Evolutionary conservation across 768 basidiomycete species (phyloP).

Genomic region (Kwoniella sp.): DNA sequence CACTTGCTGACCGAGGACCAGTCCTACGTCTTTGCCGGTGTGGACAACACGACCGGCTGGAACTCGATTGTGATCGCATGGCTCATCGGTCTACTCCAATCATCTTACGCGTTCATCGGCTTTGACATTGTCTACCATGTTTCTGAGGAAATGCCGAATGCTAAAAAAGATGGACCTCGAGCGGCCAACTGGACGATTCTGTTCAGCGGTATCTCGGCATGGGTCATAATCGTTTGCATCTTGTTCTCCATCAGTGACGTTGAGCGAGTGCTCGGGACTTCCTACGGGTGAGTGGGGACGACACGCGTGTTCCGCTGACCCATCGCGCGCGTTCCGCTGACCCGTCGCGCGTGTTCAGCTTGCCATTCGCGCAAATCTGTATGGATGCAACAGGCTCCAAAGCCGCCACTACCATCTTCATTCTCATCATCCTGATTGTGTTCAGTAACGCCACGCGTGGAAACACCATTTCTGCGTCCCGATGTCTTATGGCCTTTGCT

Average conservation of each 20-base stretch:
- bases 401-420: conserved; percentile 29
- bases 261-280: conserved; percentile 23
- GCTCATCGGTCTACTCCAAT: conserved; percentile 34
- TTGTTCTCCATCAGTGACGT: conserved; percentile 36
- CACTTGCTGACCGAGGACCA: background rate
- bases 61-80: conserved; percentile 33
- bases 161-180: conserved; percentile 29
- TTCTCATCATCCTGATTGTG: conserved; percentile 22
- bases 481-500: conserved; percentile 23
- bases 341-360: too few relatives aligned
- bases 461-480: conserved; percentile 18
- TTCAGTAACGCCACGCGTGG: conserved; percentile 30
- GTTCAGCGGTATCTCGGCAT: conserved; percentile 27
- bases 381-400: conserved; percentile 30
- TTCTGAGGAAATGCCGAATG: conserved; percentile 36
- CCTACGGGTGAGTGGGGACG: conserved; percentile 16
- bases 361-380: conserved; percentile 31
- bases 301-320: too few relatives aligned
- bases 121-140: conserved; percentile 40
- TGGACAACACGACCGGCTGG: conserved; percentile 39
- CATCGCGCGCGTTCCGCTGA: too few relatives aligned
- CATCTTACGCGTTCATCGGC: conserved; percentile 30
- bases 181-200: conserved; percentile 29
- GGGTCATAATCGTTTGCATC: conserved; percentile 33
- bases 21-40: conserved; percentile 34